phyloP scores from a whole-genome alignment of 306 rosid genomes.

The Macrotyloma uniflorum region DNA sequence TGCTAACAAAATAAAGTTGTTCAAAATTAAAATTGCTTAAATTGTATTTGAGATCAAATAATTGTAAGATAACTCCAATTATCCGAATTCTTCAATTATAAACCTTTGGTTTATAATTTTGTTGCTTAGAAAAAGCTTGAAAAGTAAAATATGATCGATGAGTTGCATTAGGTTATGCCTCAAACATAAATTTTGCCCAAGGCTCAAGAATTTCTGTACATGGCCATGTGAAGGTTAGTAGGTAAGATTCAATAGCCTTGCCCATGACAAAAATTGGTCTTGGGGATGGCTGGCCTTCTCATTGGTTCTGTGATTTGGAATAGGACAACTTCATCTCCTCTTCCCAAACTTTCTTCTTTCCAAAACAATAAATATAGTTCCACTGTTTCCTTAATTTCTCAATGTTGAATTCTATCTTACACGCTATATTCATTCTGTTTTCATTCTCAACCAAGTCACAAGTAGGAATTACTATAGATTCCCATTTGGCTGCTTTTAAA shows the following conservation, averaged over 20 bases:
- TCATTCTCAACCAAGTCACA: background rate
- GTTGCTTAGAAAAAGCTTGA: background rate
- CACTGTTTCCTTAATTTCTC: slow-evolving; percentile 9
- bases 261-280: background rate
- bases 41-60: background rate
- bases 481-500: background rate
- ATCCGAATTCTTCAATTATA: background rate
- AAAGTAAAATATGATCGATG: background rate
- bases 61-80: background rate
- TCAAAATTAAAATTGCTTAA: background rate
- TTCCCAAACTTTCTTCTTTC: slow-evolving; percentile 6
- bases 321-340: background rate
- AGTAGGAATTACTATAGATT: background rate
- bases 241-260: background rate
- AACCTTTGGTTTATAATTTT: background rate
- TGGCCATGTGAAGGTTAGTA: background rate
- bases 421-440: slow-evolving; percentile 12
- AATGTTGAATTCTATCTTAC: background rate
- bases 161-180: background rate
- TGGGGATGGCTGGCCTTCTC: slow-evolving; percentile 17
- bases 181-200: background rate
- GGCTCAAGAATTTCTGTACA: background rate
- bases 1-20: background rate
- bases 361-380: background rate
- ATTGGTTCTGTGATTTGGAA: background rate